Evolutionary conservation across 176 grass and related monocot genomes (phyloP).

Genomic region (Pontederia crassipes): DNA sequence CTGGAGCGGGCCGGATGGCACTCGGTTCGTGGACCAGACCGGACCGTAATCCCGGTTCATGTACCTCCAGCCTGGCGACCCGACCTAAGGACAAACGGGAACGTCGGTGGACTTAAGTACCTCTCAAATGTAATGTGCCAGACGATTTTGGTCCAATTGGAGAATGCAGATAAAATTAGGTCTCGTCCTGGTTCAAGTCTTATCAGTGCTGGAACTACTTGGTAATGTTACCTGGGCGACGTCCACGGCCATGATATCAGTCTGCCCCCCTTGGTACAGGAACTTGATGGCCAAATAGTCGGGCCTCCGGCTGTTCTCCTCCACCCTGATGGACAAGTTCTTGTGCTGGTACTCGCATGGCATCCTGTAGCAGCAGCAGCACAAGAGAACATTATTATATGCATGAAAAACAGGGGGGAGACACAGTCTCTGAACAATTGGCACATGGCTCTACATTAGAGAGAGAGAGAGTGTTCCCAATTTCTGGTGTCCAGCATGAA

Average conservation of each 20-base stretch:
- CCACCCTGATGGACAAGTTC: conserved; percentile 67
- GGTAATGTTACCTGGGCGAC: conserved; percentile 52
- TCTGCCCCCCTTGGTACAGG: conserved; percentile 93
- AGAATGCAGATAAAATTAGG: too few species aligned
- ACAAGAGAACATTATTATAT: neutral
- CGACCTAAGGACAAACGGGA: conserved; percentile 22
- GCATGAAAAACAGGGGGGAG: too few species aligned
- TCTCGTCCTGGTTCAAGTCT: neutral
- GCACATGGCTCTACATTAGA: too few species aligned
- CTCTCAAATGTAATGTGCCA: too few species aligned
- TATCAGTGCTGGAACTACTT: neutral
- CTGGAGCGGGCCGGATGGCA: conserved; percentile 58
- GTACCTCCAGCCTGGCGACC: conserved; percentile 58
- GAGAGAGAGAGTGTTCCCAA: too few species aligned
- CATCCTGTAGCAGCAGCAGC: conserved; percentile 32
- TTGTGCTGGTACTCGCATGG: conserved; percentile 54
- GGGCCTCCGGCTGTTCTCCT: conserved; percentile 37
- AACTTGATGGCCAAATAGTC: conserved; percentile 55
- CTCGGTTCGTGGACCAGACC: conserved; percentile 66
- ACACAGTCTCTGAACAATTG: too few species aligned
- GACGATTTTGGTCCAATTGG: too few species aligned
- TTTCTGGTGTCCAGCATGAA: too few species aligned
- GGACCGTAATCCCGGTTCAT: conserved; percentile 69
- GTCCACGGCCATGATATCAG: conserved; percentile 90
- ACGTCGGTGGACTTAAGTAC: neutral